These are phyloP conservation scores for Aquanectria penicillioides DNA, from an alignment of 2,329 filamentous ascomycete species.

Conservation along the genomic window DNA sequence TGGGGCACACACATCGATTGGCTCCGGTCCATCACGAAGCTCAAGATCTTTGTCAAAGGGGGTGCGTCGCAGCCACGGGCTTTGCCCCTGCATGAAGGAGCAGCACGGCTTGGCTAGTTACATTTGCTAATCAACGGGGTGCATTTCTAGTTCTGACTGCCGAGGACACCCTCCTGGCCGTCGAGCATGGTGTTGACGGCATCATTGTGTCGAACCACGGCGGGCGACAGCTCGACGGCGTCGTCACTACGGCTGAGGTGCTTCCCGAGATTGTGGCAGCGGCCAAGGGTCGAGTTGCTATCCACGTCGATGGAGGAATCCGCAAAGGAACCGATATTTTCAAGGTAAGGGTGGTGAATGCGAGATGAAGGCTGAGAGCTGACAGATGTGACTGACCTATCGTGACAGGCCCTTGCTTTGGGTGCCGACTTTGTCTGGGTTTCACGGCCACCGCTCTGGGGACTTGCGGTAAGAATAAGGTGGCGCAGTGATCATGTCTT, in stretches of 20 bases:
- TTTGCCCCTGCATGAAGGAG: too few species aligned
- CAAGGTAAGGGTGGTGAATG: too few species aligned
- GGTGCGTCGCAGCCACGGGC: too few species aligned
- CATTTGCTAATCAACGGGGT: background rate
- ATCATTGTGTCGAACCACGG: slow-evolving; percentile 23
- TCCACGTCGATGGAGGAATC: slow-evolving; percentile 20
- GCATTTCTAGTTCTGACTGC: slow-evolving; percentile 2
- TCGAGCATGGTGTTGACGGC: slow-evolving; percentile 18
- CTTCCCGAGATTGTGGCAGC: slow-evolving; percentile 19
- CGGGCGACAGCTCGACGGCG: slow-evolving; percentile 14
- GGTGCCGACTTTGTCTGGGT: slow-evolving; percentile 24
- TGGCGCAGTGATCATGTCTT: background rate
- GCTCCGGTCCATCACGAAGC: slow-evolving; percentile 12
- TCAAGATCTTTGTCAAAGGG: slow-evolving; percentile 23
- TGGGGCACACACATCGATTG: slow-evolving; percentile 17
- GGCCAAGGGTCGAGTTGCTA: slow-evolving; percentile 11
- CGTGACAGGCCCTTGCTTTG: slow-evolving; percentile 9
- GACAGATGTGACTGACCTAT: background rate
- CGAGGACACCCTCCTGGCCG: slow-evolving; percentile 10
- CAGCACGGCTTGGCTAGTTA: background rate
- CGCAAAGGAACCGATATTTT: slow-evolving; percentile 23
- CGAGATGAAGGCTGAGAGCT: background rate
- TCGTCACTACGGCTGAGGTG: slow-evolving; percentile 16
- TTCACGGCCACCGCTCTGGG: slow-evolving; percentile 15
- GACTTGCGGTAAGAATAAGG: slow-evolving; percentile 10